phyloP scores from a whole-genome alignment of 192 early-diverging fungal species.

The Coemansia sp. region DNA sequence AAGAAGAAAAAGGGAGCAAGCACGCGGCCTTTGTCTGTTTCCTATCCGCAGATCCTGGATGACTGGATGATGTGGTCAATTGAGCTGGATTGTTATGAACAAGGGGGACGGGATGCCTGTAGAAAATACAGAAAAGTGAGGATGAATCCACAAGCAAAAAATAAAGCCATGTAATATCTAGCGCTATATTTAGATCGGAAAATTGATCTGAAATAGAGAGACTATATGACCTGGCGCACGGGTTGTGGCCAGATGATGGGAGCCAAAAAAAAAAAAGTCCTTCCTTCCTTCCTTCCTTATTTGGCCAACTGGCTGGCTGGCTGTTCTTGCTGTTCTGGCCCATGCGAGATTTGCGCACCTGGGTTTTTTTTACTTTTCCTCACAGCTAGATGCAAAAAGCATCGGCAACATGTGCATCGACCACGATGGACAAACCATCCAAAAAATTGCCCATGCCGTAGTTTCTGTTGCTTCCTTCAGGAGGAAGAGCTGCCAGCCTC shows the following conservation, averaged over 20 bases:
- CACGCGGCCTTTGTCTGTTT: no score
- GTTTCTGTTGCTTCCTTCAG: not conserved
- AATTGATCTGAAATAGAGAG: not conserved
- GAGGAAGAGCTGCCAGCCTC: no score
- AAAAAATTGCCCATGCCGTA: not conserved
- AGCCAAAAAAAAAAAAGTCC: not conserved
- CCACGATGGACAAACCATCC: not conserved
- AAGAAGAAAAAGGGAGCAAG: no score
- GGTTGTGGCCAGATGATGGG: slow-evolving; percentile 3
- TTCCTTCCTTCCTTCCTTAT: no score
- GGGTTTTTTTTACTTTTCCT: no score
- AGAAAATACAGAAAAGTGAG: not conserved
- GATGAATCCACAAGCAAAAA: not conserved
- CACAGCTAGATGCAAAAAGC: no score
- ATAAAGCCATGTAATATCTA: not conserved
- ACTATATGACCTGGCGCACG: not conserved
- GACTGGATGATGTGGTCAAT: no score
- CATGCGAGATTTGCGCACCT: no score
- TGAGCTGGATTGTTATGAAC: no score
- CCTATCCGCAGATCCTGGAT: no score
- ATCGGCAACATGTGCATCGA: no score
- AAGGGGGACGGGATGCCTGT: no score
- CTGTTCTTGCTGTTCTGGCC: not conserved
- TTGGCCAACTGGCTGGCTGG: not conserved
- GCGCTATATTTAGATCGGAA: not conserved